Evolutionary conservation across 257 asterid species (phyloP).

Genomic region (Cinchona pubescens): DNA sequence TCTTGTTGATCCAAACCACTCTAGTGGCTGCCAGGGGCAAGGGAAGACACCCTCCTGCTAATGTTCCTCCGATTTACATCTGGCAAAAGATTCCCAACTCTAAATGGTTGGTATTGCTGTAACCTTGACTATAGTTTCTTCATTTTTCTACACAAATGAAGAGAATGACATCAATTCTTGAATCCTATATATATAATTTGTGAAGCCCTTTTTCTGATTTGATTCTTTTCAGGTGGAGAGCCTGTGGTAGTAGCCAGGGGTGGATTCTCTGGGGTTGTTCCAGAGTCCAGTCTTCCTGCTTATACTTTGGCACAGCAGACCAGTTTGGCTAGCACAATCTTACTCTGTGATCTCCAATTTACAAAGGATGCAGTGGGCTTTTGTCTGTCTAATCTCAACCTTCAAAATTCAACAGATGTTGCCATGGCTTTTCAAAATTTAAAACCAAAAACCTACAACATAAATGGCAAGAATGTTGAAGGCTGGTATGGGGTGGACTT

Average conservation of each 20-base stretch:
- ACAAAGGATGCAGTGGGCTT: slow-evolving; percentile 60
- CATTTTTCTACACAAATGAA: not conserved
- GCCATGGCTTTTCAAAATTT: slow-evolving; percentile 39
- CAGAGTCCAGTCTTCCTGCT: slow-evolving; percentile 50
- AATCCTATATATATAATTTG: not conserved
- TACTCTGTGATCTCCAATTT: slow-evolving; percentile 76
- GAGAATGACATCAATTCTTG: not conserved
- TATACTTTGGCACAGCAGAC: slow-evolving; percentile 32
- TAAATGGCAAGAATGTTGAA: slow-evolving; percentile 50
- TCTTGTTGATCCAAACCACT: slow-evolving; percentile 50
- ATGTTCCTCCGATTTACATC: slow-evolving; percentile 32
- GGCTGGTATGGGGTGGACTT: slow-evolving; percentile 82
- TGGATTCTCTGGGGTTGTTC: slow-evolving; percentile 73
- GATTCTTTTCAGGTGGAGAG: slow-evolving; percentile 28
- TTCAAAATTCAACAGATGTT: slow-evolving; percentile 57
- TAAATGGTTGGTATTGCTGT: slow-evolving; percentile 44
- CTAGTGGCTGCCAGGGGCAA: slow-evolving; percentile 35
- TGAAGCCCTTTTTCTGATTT: not conserved
- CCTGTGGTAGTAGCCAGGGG: slow-evolving; percentile 38
- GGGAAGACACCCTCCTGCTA: slow-evolving; percentile 17
- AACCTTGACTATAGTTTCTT: not conserved
- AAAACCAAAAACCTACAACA: slow-evolving; percentile 41
- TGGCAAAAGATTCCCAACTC: slow-evolving; percentile 64
- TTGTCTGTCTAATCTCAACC: slow-evolving; percentile 49
- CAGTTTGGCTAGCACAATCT: slow-evolving; percentile 49